Conservation (phyloP, 208 protist genomes). For the Ichthyophonus hoferi region DNA sequence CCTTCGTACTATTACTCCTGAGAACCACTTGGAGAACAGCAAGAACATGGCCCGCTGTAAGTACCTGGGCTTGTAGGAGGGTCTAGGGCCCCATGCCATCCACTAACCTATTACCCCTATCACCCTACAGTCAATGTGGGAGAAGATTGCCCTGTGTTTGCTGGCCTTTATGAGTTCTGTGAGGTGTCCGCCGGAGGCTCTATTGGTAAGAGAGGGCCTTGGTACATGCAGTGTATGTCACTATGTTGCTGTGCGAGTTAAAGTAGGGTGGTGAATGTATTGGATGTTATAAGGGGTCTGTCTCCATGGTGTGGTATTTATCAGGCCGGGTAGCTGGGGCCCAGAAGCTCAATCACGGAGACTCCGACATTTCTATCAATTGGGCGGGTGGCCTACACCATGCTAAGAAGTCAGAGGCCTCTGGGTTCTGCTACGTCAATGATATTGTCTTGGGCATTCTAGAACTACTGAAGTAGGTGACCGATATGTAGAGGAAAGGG, state of each 20-base stretch:
- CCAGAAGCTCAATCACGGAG: slow-evolving; percentile 79
- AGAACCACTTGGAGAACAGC: slow-evolving; percentile 58
- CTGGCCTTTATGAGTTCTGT: slow-evolving; percentile 76
- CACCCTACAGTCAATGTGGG: slow-evolving; percentile 69
- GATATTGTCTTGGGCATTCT: slow-evolving; percentile 99
- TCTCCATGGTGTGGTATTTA: too few species aligned
- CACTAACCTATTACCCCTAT: neutral
- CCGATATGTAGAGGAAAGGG: neutral
- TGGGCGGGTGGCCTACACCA: slow-evolving; percentile 91
- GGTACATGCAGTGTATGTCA: too few species aligned
- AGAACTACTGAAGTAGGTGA: slow-evolving; percentile 87
- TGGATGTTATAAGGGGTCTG: too few species aligned
- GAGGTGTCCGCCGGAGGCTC: slow-evolving; percentile 74
- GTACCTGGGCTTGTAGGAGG: neutral
- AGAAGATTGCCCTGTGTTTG: slow-evolving; percentile 84
- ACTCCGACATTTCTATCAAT: slow-evolving; percentile 93
- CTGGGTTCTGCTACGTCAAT: slow-evolving; percentile 99
- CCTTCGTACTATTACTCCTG: slow-evolving; percentile 62
- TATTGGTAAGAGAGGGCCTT: slow-evolving; percentile 68
- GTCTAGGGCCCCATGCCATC: too few species aligned
- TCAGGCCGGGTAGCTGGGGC: slow-evolving; percentile 68
- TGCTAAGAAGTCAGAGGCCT: slow-evolving; percentile 63
- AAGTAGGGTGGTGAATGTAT: neutral
- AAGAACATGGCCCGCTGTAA: slow-evolving; percentile 59
- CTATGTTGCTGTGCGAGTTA: too few species aligned